Base-by-base conservation (phyloP, 2,329 filamentous ascomycete genomes). In the Pyricularia pennisetigena region DNA sequence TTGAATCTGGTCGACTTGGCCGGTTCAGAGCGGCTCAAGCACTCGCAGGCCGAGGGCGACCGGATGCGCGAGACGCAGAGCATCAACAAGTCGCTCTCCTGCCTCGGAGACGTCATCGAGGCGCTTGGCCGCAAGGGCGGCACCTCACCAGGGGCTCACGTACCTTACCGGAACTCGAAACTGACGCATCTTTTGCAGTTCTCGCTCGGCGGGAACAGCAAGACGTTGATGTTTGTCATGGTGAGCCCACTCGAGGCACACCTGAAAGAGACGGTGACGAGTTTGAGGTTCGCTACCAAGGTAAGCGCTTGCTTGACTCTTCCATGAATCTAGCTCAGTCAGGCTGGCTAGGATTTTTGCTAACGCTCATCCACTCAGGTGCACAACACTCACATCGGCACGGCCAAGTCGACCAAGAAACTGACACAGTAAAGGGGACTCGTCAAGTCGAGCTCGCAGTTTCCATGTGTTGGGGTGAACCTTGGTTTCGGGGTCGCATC, bases 191-290 rank as follows among this genome's bases (percentile, higher is more conserved):
- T 99, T 64, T 85, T 99, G 54, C 93, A 98, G 86, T 96, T 95
- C 76, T 97, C 93, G 3, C 83, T 99, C 8, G 94, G 95, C 4
- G 95, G 95, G 20, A 97, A 97, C 78, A 95, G 91, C 73, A 97
- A 97, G 81, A 99, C 95, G 0, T 89, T 99, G 74, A 99, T 99
- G 95, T 97, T 99, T 78, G 93, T 98, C 77, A 98, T 98, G 94
- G 91, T 97, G 68, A 95, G 91, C 73, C 95, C 95, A 41, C 82
- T 98, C 69, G 92, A 96, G 80, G 91, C 89, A 6, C 95, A 98
- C 80, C 82, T 97, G 71, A 91, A 90, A 74, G 95, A 99, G 83
- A 97, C 94, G 3, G 82, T 97, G 76, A 97, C 94, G 63, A 97
- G 93, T 83, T 83, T 99, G 78, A 90, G 95, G 75, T 99, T 99